Base-by-base conservation (phyloP, 306 rosid genomes). In the Corylus avellana region DNA sequence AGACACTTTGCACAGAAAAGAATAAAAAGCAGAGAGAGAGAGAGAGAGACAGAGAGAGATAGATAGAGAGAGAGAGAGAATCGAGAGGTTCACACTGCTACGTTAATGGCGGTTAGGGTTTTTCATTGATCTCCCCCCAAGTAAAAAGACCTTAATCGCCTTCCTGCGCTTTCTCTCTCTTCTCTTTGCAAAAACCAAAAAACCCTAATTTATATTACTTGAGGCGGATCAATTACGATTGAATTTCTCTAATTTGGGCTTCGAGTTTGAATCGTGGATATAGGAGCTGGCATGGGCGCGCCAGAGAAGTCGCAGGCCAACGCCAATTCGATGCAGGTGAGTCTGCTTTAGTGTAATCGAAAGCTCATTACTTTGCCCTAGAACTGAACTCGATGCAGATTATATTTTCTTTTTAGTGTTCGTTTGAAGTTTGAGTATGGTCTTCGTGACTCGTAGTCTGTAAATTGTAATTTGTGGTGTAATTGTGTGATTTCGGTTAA, bases 241-340 rank as follows among this genome's bases (percentile, higher is more conserved):
- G 79, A 74, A 57, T 79, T 59, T 78, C 74, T 70, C 74, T 72
- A 29, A 74, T 76, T 10, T 48, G 50, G 77, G 79, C 71, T 83
- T 70, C 77, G 76, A 79, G 77, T 81, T 81, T 37, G 75, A 78
- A 77, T 76, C 89, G 64, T n/a, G 25, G 39, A 81, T 20, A 20
- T 48, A 78, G 82, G 80, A 83, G 80, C 78, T 78, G 81, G 25
- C 61, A 94, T 92, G 98, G 97, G 97, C 70, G 97, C 97, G 70
- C 95, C 94, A 47, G 98, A 94, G 81, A 94, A 90, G 84, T 81
- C 98, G 17, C 95, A 80, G 80, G 75, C 79, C 62, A 92, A 84
- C 87, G 46, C 92, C 70, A 92, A 85, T 88, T 92, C 98, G 88
- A 90, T 94, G 97, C 97, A 94, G 97, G 98, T 80, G 72, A 86